Evolutionary conservation across 148 eudicot genomes (phyloP).

Genomic region (Chenopodium formosanum): DNA sequence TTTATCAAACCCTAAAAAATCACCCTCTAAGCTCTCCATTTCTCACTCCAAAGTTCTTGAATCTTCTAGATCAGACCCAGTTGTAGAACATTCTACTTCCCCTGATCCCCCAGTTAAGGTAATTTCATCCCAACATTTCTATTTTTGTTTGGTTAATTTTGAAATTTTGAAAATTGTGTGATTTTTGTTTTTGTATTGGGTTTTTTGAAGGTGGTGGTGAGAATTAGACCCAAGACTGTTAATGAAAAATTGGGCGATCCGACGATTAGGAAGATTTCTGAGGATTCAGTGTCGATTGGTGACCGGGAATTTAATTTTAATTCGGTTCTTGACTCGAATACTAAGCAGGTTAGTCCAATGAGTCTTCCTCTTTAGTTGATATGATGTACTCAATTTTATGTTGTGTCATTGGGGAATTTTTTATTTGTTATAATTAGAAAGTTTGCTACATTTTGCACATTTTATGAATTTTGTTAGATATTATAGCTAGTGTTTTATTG

Average conservation of each 20-base stretch:
- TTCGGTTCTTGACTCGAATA: conserved; percentile 61
- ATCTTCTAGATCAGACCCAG: conserved; percentile 28
- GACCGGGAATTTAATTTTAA: conserved; percentile 65
- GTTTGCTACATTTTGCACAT: not conserved
- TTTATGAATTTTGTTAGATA: not conserved
- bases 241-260: conserved; percentile 52
- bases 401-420: not conserved
- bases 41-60: conserved; percentile 27
- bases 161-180: not conserved
- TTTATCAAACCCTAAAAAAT: conserved; percentile 19
- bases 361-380: not conserved
- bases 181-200: not conserved
- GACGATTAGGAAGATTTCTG: conserved; percentile 49
- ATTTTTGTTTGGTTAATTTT: not conserved
- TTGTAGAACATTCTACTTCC: conserved; percentile 15
- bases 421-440: not conserved
- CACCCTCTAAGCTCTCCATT: conserved; percentile 8
- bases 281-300: conserved; percentile 52
- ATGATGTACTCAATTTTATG: not conserved
- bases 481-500: not conserved
- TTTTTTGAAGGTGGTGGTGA: conserved; percentile 58
- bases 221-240: conserved; percentile 61
- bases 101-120: conserved; percentile 81
- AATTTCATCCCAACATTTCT: not conserved
- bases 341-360: conserved; percentile 69